Base-by-base conservation (phyloP, 257 asterid genomes). In the Echium plantagineum region DNA sequence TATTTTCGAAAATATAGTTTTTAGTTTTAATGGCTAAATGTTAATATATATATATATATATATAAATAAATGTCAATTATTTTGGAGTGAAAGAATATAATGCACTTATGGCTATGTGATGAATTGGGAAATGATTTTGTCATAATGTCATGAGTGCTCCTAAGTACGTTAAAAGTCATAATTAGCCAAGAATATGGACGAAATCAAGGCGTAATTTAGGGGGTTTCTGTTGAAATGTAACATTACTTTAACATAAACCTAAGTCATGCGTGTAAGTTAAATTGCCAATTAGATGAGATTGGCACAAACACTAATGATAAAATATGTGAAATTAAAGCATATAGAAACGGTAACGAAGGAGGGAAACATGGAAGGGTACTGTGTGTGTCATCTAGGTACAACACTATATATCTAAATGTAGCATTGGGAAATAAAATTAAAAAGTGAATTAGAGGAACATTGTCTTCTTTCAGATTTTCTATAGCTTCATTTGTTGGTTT, bases 171-270 rank as follows among this genome's bases (percentile, higher is more conserved):
- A 12, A 59, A 59, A 16, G 57, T 60, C 63, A 21, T 38, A 69
- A 28, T 24, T 59, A 18, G 63, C 69, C 46, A 51, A 57, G 66
- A 67, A 64, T 68, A 64, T 30, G 69, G 72, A 80, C 62, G 64
- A 72, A 74, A 26, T 66, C 75, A 69, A 31, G 83, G 79, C 83
- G 80, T 67, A 74, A 80, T 61, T 68, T 68, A 57, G 52, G 90
- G 85, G 76, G 17, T 28, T 28, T 53, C 22, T 57, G 69, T 61
- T 57, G 66, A 76, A 71, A 69, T 72, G 65, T 65, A 57, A 59
- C 66, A 61, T 21, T 21, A 49, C 9, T 32, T 28, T 47, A 47
- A 55, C 12, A 47, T 9, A 17, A 7, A 9, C 49, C 7, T 57
- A 18, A 55, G 42, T 30, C 68, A 66, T 21, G 60, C 58, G 46